Conservation (phyloP, 208 protist genomes). For the Trypanosoma boissoni region DNA sequence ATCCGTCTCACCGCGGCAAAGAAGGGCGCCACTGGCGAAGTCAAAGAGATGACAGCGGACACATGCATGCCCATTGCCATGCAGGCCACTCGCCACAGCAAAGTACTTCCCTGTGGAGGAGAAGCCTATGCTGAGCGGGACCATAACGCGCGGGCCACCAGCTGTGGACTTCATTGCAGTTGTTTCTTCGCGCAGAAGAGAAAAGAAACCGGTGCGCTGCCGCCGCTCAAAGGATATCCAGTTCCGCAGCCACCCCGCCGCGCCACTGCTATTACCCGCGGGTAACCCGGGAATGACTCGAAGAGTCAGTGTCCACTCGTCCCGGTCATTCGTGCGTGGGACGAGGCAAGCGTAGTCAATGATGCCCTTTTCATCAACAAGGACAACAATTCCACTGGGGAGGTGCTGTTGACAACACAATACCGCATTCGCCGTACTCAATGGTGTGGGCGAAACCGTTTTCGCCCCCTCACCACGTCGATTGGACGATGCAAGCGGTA, state of each 20-base stretch:
- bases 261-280: constrained; percentile 25
- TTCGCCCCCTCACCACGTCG: background rate
- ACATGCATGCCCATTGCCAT: constrained; percentile 13
- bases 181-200: constrained; percentile 36
- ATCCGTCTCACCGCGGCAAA: constrained; percentile 29
- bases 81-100: constrained; percentile 33
- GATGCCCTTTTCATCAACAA: constrained; percentile 50
- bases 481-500: constrained; percentile 20
- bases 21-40: constrained; percentile 35
- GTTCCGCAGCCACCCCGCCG: constrained; percentile 36
- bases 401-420: constrained; percentile 48
- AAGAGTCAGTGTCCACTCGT: constrained; percentile 26
- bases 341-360: constrained; percentile 64
- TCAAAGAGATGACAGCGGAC: constrained; percentile 45
- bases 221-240: constrained; percentile 61
- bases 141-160: constrained; percentile 20
- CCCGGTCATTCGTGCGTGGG: constrained; percentile 1
- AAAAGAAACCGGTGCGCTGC: constrained; percentile 59
- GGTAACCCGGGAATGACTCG: constrained; percentile 48
- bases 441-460: background rate
- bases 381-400: constrained; percentile 29
- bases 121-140: constrained; percentile 40
- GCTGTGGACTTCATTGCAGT: background rate
- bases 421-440: constrained; percentile 48
- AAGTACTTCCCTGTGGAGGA: constrained; percentile 44